Evolutionary conservation across 371 early-diverging fungal species (phyloP).

Genomic region (Lichtheimia ramosa): DNA sequence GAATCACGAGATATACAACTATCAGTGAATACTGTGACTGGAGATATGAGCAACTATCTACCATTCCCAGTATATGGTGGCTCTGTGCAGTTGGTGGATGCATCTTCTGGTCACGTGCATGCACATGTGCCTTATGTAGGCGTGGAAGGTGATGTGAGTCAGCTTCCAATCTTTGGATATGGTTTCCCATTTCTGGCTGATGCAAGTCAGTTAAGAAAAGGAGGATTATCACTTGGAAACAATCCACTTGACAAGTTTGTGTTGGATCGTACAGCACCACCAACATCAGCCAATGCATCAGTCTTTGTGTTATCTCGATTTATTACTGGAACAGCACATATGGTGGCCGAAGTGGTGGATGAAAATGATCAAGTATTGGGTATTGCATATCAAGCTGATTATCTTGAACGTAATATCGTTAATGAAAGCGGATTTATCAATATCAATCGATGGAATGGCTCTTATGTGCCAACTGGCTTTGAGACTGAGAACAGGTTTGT

Average conservation of each 20-base stretch:
- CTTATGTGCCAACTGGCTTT: constrained; percentile 9
- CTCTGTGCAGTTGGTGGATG: constrained; percentile 20
- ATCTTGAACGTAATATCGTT: constrained; percentile 14
- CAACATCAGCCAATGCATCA: background rate
- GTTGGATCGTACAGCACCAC: background rate
- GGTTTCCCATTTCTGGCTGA: constrained; percentile 21
- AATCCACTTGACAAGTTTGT: background rate
- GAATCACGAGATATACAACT: constrained; percentile 25
- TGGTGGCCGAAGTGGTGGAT: constrained; percentile 9
- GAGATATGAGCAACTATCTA: background rate
- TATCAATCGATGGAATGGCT: constrained; percentile 17
- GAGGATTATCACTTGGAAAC: background rate
- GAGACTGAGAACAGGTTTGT: background rate
- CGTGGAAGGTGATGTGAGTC: constrained; percentile 45
- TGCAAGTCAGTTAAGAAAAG: background rate
- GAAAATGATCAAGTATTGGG: constrained; percentile 3
- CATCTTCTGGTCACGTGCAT: constrained; percentile 18
- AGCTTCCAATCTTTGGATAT: constrained; percentile 48
- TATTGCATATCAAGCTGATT: background rate
- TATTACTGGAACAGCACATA: constrained; percentile 10
- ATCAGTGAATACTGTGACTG: constrained; percentile 7
- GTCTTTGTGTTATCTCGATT: constrained; percentile 7
- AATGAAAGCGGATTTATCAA: background rate
- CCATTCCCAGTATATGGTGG: constrained; percentile 47
- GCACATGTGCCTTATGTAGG: constrained; percentile 60